Base-by-base conservation (phyloP, 2,329 filamentous ascomycete species). In the Diaporthe vexans region DNA sequence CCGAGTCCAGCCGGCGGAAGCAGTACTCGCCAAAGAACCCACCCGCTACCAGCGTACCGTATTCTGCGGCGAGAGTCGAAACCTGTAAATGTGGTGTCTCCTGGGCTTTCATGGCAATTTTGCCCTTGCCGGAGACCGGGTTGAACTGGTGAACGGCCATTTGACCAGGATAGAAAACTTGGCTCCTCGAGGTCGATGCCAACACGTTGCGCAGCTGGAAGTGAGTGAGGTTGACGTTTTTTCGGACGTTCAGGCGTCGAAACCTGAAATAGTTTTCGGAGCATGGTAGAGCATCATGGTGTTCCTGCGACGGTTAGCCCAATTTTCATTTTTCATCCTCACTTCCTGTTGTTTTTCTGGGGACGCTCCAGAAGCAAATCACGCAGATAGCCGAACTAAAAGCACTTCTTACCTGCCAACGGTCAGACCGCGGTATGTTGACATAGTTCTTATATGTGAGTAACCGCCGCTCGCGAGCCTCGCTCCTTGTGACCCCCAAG, bases 151-250 rank as follows among this genome's bases (percentile, higher is more conserved):
- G 83, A 24, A 93, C 84, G 19, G 86, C 85, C 65, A 83, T 84
- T 54, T 81, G 79, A 48, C 86, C 86, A 3, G 90, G 87, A 77
- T 92, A 93, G 79, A 89, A 93, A 11, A 86, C 85, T 56, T 88
- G 87, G 9, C 87, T 88, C 43, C 87, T 85, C 11, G 88, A 89
- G 7, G 88, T 85, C 78, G 88, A 88, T 3, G 89, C 89, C 26
- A 93, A 82, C 21, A 92, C 84, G 77, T 91, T 92, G 57, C 91
- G 89, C 17, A 93, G 84, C 79, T 93, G 91, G 75, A 93, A 93
- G 81, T 93, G 91, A n/a, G 89, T 84, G 24, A 93, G 81, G 75
- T 87, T 84, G 33, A 91, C 84, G 68, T 90, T 84, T 26, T 84
- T 84, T 59, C 86, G 85, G 56, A 92, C 84, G 75, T 89, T 85